Evolutionary conservation across 2,329 filamentous ascomycete species (phyloP), one percentile per base, ranked within the genome.

Genomic region (Oidium heveae): DNA sequence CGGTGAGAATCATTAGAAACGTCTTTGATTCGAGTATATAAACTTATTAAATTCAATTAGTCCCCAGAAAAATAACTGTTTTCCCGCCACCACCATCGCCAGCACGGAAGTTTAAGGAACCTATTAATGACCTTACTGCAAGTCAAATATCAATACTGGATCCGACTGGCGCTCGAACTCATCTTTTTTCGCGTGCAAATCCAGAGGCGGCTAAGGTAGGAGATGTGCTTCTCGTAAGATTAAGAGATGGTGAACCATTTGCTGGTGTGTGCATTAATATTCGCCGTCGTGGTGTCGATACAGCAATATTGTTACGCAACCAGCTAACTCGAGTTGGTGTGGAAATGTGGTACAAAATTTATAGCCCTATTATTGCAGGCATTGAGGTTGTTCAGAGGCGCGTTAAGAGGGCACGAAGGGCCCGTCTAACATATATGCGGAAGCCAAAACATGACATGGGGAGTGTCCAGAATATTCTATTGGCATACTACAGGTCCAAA

Each of bases 311-410:
- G 57, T 73, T 98, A 57, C 77, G 91, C 55, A 89, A 89, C 62
- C 80, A 93, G 65, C 71, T 98, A 62, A 88, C 86, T 60, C 78
- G 84, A 62, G 78, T 93, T 7, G 85, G 86, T 57, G 86, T 94
- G 57, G 91, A 98, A 75, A 91, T 94, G 86, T 94, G 86, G 81
- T 87, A 84, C 69, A 98, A 98, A 74, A 74, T 96, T 56, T 96
- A 91, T 72, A 85, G 79, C 65, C 89, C 89, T 57, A 83, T 85
- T 65, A 82, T 96, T 34, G 79, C 84, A 66, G 86, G 85, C 59
- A 86, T 98, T 64, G 89, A 98, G 70, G 82, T 98, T 62, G 84
- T 96, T 68, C 86, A 94, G 77, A 74, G 89, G 62, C 76, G 79
- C 59, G 75, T 77, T 64, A 91, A 87, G 81, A 78, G 86, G 67